phyloP scores from a whole-genome alignment of 495 filamentous ascomycete species.

The Acidomyces sp. region DNA sequence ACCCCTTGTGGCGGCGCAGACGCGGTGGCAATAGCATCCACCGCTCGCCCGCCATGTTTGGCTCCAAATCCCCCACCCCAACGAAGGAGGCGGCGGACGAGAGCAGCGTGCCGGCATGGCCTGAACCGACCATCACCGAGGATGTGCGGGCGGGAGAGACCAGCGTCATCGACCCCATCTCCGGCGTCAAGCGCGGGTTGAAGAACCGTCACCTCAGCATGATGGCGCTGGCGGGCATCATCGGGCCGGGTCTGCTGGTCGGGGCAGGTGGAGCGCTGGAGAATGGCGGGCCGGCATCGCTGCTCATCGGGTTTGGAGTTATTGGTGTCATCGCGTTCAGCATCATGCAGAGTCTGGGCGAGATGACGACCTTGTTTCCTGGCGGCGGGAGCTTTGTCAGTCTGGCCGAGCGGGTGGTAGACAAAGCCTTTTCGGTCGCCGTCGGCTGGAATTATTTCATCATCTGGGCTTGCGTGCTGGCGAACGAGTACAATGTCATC shows the following conservation, averaged over 20 bases:
- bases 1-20: too few species aligned
- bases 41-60: constrained; percentile 2
- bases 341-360: constrained; percentile 19
- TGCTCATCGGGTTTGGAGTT: constrained; percentile 17
- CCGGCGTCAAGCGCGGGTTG: constrained; percentile 21
- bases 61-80: not conserved
- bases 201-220: constrained; percentile 4
- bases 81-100: too few species aligned
- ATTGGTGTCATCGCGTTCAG: constrained; percentile 19
- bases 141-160: not conserved
- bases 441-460: constrained; percentile 28
- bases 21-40: too few species aligned
- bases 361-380: constrained; percentile 20
- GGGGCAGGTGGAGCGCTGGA: constrained; percentile 20
- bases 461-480: constrained; percentile 29
- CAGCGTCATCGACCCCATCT: constrained; percentile 10
- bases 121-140: not conserved
- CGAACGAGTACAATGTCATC: constrained; percentile 38
- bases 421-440: constrained; percentile 14
- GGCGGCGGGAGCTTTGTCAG: constrained; percentile 12
- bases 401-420: constrained; percentile 16
- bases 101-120: constrained; percentile 3
- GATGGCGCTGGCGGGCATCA: constrained; percentile 22
- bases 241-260: constrained; percentile 24
- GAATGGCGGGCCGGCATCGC: constrained; percentile 16